phyloP scores from a whole-genome alignment of 768 basidiomycete genomes.

The Agaricus subrufescens region DNA sequence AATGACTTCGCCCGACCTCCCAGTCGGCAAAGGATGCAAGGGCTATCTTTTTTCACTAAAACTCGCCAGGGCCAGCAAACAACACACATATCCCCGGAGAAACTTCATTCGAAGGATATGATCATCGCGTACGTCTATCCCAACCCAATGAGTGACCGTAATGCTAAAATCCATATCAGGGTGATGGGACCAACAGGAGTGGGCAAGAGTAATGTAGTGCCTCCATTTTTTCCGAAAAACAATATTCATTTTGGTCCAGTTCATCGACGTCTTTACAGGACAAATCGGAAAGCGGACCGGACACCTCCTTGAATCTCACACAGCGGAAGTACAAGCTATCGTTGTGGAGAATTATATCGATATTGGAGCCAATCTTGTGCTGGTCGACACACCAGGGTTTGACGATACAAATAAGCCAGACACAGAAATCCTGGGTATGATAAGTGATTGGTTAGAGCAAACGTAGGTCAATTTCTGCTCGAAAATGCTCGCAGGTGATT shows the following conservation, averaged over 20 bases:
- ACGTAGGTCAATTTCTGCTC: conserved; percentile 1
- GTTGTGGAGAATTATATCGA: neutral
- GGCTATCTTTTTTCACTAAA: too few relatives aligned
- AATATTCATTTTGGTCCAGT: neutral
- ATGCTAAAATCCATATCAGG: neutral
- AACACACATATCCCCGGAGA: neutral
- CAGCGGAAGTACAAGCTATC: conserved; percentile 1
- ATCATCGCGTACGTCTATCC: conserved; percentile 7
- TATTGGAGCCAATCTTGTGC: conserved; percentile 1
- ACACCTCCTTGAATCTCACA: conserved; percentile 4
- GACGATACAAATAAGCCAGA: conserved; percentile 9
- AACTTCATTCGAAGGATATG: neutral
- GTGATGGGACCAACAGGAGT: conserved; percentile 9
- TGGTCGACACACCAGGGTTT: conserved; percentile 16
- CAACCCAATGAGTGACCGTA: neutral
- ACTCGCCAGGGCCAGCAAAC: too few relatives aligned
- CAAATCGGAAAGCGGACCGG: neutral
- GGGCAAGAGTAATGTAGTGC: conserved; percentile 10
- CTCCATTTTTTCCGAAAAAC: neutral
- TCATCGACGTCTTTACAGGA: conserved; percentile 1
- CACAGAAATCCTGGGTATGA: conserved; percentile 9
- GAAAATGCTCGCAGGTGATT: neutral
- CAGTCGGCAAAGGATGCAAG: too few relatives aligned
- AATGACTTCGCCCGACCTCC: too few relatives aligned
- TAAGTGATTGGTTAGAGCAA: conserved; percentile 5